Conservation (phyloP, 371 early-diverging fungal genomes). For the Rhizopus stolonifer region DNA sequence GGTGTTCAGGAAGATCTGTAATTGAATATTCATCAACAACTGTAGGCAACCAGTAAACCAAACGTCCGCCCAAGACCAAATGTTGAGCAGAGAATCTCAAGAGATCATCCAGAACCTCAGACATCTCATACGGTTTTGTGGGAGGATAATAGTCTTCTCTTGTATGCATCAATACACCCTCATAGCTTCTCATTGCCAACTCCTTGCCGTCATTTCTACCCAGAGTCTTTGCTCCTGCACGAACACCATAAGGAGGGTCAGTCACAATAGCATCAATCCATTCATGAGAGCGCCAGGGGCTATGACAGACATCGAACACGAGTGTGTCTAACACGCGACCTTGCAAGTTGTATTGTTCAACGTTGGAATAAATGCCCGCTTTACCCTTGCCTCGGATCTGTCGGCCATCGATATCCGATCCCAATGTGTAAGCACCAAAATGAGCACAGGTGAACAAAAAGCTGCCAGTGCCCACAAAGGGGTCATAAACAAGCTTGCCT, state of each 20-base stretch:
- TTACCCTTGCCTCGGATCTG: conserved; percentile 92
- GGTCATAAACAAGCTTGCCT: conserved; percentile 89
- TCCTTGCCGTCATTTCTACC: conserved; percentile 71
- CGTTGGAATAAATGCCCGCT: conserved; percentile 60
- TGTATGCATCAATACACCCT: conserved; percentile 65
- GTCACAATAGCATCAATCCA: conserved; percentile 86
- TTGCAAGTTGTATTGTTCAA: conserved; percentile 78
- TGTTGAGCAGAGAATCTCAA: conserved; percentile 80
- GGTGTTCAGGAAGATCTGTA: conserved; percentile 84
- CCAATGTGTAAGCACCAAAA: conserved; percentile 90
- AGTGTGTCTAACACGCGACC: conserved; percentile 77
- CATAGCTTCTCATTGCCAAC: conserved; percentile 51
- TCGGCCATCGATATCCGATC: conserved; percentile 96
- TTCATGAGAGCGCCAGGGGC: conserved; percentile 76
- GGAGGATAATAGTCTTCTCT: conserved; percentile 82
- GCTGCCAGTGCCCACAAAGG: conserved; percentile 97
- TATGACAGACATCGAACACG: conserved; percentile 87
- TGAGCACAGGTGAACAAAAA: conserved; percentile 90
- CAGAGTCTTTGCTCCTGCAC: conserved; percentile 94
- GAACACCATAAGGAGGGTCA: conserved; percentile 95
- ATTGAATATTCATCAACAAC: conserved; percentile 81
- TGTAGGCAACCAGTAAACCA: conserved; percentile 97
- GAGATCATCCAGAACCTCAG: conserved; percentile 83
- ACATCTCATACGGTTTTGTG: conserved; percentile 93
- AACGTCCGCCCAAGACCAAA: conserved; percentile 82